phyloP scores from a whole-genome alignment of 2,329 filamentous ascomycete species.

The Aspergillus felis region DNA sequence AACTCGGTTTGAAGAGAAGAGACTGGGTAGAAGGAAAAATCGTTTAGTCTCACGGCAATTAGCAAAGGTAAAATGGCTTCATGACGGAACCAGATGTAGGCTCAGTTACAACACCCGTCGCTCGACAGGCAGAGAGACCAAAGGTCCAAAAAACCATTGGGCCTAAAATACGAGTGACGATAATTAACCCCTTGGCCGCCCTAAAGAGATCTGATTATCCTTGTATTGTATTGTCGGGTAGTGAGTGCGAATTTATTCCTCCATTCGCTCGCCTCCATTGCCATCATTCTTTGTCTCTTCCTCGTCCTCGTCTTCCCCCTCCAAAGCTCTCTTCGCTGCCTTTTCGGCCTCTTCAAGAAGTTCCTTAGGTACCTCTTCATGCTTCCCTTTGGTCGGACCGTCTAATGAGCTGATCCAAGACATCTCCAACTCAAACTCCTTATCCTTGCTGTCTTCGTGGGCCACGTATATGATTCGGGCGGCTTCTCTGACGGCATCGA shows the following conservation, averaged over 20 bases:
- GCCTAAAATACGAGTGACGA: not conserved
- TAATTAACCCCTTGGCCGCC: not conserved
- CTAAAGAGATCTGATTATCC: constrained; percentile 12
- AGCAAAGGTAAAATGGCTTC: not conserved
- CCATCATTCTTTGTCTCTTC: constrained; percentile 63
- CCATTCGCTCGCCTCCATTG: constrained; percentile 73
- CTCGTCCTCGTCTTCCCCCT: constrained; percentile 78
- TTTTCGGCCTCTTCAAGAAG: constrained; percentile 87
- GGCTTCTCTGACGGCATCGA: constrained; percentile 91
- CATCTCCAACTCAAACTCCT: constrained; percentile 99
- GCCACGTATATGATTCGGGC: constrained; percentile 95
- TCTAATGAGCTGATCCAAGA: constrained; percentile 87
- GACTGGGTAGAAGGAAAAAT: constrained; percentile 73
- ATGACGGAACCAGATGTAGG: not conserved
- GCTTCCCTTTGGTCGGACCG: constrained; percentile 86
- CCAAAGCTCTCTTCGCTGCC: constrained; percentile 84
- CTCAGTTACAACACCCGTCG: not conserved
- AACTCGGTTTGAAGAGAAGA: constrained; percentile 83
- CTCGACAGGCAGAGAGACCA: not conserved
- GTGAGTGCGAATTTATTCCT: constrained; percentile 59
- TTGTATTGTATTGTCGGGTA: constrained; percentile 3
- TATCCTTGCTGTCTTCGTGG: constrained; percentile 99
- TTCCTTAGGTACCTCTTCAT: constrained; percentile 89
- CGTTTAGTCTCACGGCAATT: constrained; percentile 25
- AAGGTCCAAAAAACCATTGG: not conserved